Evolutionary conservation across 1,284 basidiomycete species (phyloP).

Genomic region (Exsudoporus floridanus): DNA sequence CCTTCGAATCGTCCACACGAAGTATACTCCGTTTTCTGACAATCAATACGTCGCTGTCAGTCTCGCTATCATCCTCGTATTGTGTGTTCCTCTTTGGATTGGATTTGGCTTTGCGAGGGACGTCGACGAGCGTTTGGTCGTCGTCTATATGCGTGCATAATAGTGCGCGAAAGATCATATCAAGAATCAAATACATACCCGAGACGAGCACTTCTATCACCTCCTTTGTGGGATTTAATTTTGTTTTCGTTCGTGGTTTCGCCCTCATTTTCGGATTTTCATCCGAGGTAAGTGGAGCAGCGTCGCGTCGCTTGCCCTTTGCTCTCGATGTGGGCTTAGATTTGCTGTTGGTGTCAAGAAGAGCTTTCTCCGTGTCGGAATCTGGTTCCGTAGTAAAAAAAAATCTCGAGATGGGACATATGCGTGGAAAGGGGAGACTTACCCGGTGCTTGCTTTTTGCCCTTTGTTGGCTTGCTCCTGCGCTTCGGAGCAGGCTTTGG

Average conservation of each 20-base stretch:
- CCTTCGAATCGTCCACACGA: background rate
- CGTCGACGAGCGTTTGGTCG: constrained; percentile 28
- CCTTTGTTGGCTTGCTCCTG: constrained; percentile 12
- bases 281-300: constrained; percentile 2
- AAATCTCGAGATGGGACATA: background rate
- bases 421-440: background rate
- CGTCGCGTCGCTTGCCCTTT: constrained; percentile 6
- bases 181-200: constrained; percentile 7
- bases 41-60: constrained; percentile 3
- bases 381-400: background rate
- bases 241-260: constrained; percentile 9
- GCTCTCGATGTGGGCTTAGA: constrained; percentile 9
- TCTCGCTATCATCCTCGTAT: background rate
- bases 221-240: constrained; percentile 4
- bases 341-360: constrained; percentile 1
- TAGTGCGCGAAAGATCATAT: background rate
- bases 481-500: constrained; percentile 19
- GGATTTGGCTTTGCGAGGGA: constrained; percentile 10
- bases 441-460: constrained; percentile 12
- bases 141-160: constrained; percentile 23
- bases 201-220: constrained; percentile 13
- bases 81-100: constrained; percentile 1
- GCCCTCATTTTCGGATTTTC: constrained; percentile 3
- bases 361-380: constrained; percentile 4
- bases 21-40: background rate